Conservation (phyloP, 192 early-diverging fungal species). For the Coemansia sp. region DNA sequence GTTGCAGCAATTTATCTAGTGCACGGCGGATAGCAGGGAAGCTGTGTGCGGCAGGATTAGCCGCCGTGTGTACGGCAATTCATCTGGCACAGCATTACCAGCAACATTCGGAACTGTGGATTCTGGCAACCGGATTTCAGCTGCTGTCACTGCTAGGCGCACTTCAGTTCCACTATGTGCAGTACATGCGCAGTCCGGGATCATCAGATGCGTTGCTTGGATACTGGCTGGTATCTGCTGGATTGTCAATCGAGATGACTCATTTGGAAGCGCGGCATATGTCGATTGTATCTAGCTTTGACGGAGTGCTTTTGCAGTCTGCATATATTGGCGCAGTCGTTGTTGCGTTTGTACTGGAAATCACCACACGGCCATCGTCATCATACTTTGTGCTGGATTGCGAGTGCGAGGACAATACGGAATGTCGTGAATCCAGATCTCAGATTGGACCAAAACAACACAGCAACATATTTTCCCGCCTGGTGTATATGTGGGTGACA, state of each 20-base stretch:
- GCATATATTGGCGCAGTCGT: slow-evolving; percentile 9
- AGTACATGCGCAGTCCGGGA: neutral
- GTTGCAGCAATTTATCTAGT: neutral
- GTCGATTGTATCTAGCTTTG: neutral
- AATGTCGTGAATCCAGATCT: neutral
- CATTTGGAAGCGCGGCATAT: slow-evolving; percentile 4
- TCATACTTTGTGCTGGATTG: neutral
- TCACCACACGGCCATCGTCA: slow-evolving; percentile 8
- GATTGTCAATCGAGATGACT: slow-evolving; percentile 3
- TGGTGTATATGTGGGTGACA: slow-evolving; percentile 85
- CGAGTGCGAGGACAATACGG: neutral
- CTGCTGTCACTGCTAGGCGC: neutral
- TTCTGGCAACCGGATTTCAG: slow-evolving; percentile 2
- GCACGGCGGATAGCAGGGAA: slow-evolving; percentile 1
- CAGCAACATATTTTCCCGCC: slow-evolving; percentile 19
- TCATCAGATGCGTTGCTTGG: slow-evolving; percentile 18
- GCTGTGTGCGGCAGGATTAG: neutral
- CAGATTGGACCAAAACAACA: neutral
- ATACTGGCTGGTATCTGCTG: slow-evolving; percentile 17
- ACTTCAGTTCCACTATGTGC: slow-evolving; percentile 3
- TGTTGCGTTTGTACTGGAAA: slow-evolving; percentile 18
- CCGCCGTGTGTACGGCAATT: neutral
- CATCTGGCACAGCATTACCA: neutral
- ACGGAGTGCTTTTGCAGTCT: neutral
- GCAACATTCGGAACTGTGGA: neutral